Base-by-base conservation (phyloP, 768 basidiomycete species). In the Psilocybe cyanescens region DNA sequence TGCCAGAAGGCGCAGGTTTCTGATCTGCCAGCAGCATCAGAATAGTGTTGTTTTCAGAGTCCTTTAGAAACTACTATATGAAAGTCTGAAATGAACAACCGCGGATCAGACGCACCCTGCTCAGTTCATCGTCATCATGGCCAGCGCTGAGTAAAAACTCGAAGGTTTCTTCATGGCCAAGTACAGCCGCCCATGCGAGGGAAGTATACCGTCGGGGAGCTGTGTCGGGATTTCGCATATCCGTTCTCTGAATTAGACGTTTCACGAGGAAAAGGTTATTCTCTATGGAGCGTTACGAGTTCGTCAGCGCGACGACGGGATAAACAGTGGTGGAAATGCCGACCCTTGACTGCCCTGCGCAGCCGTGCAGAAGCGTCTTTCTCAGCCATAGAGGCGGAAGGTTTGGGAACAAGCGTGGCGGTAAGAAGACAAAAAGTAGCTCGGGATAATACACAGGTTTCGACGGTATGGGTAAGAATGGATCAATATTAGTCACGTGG, bases 221-320 rank as follows among this genome's bases (percentile, higher is more conserved):
- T 9, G 89, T 81, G 76, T 98, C 96, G 8, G 94, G 88, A 76
- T 98, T 98, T 19, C 96, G 87, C 81, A 97, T 87, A 70, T 97
- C 95, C 8, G 90, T 90, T 67, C 90, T 79, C 74, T 92, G 87
- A 57, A 94, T 82, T 66, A 98, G 88, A 37, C 96, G 85, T 77
- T 88, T 91, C 70, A 97, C 93, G 63, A 97, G 87, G 67, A 95
- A 90, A 65, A 97, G 86, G 77, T 97, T 97, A 78, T 97, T 96
- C 78, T 97, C 96, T 98, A 71, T 33, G 55, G 46, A 70, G 66
- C 30, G 45, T 33, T 14, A 48, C 31, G 11, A 69, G 62, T 65
- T 68, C 65, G 28, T 63, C 31, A 48, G 60, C 33, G 47, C 14
- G 16, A 31, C 41, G 37, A 28, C 31, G 44, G 28, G 48, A 33